Evolutionary conservation across 2,329 filamentous ascomycete genomes (phyloP).

Genomic region (Trichoderma koningiopsis): DNA sequence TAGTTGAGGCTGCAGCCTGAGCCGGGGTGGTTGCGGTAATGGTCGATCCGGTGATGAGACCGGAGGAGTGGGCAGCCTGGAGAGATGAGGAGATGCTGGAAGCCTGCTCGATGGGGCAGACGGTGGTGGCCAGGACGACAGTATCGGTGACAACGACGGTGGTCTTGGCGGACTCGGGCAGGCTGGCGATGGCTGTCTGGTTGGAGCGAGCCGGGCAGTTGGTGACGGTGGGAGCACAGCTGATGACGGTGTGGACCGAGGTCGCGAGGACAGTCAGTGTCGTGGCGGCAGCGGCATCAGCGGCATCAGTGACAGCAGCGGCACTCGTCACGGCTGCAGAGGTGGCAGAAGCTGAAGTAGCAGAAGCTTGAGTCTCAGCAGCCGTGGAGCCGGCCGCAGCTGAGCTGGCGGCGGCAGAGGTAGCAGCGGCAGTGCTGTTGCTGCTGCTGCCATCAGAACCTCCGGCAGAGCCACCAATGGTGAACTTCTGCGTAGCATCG

Average conservation of each 20-base stretch:
- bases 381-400: background rate
- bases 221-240: constrained; percentile 47
- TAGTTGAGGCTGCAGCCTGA: constrained; percentile 22
- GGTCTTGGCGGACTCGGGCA: constrained; percentile 42
- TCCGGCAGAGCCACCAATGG: constrained; percentile 30
- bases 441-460: constrained; percentile 3
- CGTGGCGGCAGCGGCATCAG: background rate
- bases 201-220: constrained; percentile 51
- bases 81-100: constrained; percentile 45
- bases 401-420: background rate
- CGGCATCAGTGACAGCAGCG: background rate
- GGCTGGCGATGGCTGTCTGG: constrained; percentile 38
- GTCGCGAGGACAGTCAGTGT: constrained; percentile 30
- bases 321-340: background rate
- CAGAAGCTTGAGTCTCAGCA: background rate
- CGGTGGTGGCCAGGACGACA: constrained; percentile 43
- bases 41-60: constrained; percentile 43
- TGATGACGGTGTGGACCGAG: constrained; percentile 35
- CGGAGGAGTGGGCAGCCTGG: constrained; percentile 41
- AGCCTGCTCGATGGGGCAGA: constrained; percentile 51
- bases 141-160: constrained; percentile 44
- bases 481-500: constrained; percentile 49
- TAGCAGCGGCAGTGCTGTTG: background rate
- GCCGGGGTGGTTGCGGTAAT: constrained; percentile 34
- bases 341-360: background rate